Base-by-base conservation (phyloP, 2,329 filamentous ascomycete species). In the Arthroderma sp. region DNA sequence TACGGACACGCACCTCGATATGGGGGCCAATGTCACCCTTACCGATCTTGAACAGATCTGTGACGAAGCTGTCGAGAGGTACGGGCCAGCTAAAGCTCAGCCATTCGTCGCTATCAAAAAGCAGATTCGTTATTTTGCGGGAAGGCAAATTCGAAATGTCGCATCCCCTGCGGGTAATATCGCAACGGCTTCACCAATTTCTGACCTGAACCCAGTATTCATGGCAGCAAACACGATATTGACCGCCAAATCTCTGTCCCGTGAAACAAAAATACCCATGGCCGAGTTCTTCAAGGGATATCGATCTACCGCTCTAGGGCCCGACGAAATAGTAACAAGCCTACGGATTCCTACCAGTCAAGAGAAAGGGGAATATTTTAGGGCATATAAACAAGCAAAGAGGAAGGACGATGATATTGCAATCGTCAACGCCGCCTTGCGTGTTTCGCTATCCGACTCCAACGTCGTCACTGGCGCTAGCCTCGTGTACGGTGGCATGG, bases 371-470 rank as follows among this genome's bases (percentile, higher is more conserved):
- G 91, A 96, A 59, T 86, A 81, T 58, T 82, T 94, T 60, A 77
- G 83, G 37, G 81, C 89, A 1, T 96, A 95, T 65, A 98, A 98
- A 65, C 89, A 96, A 61, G 80, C 91, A 0, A 98, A 98, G 70
- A 72, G 91, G 52, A 96, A 96, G 60, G 91, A 98, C 55, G 91
- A 98, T 56, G 91, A 98, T 59, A 96, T 98, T 59, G 91, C 91
- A 2, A 96, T 98, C 55, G 91, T 96, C 27, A 96, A 93, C 40
- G 80, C 83, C 29, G 87, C 89, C 1, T 64, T 96, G 46, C 77
- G 85, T 32, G 72, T 96, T 4, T 77, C 75, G 4, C 65, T 96
- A 2, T 75, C 80, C 34, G 74, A 83, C 2, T 71, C 73, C 1
- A 77, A 89, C 36, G 61, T 77, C 1, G 85, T 96, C 4, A 73